Conservation (phyloP, 306 rosid species). For the Glycine soja region DNA sequence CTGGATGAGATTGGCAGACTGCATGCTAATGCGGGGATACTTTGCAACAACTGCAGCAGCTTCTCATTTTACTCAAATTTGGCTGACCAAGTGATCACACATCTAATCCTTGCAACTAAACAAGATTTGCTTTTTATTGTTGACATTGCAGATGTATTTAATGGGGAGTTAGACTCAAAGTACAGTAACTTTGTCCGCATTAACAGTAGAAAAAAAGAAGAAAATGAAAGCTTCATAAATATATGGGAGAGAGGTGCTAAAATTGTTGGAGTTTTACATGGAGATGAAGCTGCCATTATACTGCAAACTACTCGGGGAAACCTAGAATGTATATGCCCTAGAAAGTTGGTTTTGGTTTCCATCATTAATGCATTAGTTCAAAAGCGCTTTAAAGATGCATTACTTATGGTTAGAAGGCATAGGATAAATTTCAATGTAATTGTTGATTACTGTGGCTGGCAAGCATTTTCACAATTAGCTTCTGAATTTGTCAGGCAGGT, state of each 20-base stretch:
- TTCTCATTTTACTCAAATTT: constrained; percentile 87
- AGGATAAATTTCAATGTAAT: constrained; percentile 92
- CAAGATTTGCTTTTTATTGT: constrained; percentile 88
- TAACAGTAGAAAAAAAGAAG: constrained; percentile 58
- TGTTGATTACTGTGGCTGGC: constrained; percentile 86
- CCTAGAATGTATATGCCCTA: constrained; percentile 86
- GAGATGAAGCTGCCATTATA: constrained; percentile 84
- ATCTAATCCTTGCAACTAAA: constrained; percentile 76
- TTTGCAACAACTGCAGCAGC: constrained; percentile 88
- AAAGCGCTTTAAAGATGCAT: constrained; percentile 83
- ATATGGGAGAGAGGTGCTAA: constrained; percentile 98
- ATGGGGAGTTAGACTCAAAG: constrained; percentile 63
- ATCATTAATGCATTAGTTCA: constrained; percentile 79
- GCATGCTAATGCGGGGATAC: constrained; percentile 67
- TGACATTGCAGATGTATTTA: constrained; percentile 69
- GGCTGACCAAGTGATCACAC: constrained; percentile 77
- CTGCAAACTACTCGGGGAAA: constrained; percentile 89
- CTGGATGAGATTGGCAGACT: constrained; percentile 86
- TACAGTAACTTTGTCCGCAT: constrained; percentile 62
- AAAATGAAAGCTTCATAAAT: constrained; percentile 63
- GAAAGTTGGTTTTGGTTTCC: constrained; percentile 87
- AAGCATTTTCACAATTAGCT: constrained; percentile 76
- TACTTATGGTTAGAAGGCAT: constrained; percentile 94
- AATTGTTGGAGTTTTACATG: constrained; percentile 86
- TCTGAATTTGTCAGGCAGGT: constrained; percentile 85